Base-by-base conservation (phyloP, 495 filamentous ascomycete genomes). In the Polyplosphaeria fusca region DNA sequence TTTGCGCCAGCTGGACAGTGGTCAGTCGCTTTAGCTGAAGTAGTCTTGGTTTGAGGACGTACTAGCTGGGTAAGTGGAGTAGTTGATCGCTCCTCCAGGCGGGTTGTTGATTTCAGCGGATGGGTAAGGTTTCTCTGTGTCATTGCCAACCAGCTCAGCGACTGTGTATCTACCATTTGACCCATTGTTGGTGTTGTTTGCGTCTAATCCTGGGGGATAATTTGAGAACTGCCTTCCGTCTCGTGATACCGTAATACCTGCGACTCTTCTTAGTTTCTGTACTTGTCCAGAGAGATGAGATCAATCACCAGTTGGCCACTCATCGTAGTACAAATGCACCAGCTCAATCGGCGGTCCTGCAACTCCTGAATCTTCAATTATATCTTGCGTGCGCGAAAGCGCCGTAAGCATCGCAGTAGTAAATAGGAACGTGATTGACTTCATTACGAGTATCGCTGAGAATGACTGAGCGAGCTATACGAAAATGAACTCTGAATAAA, bases 31-130 rank as follows among this genome's bases (percentile, higher is more conserved):
- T n/a, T 11, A 13, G 40, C 9, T 14, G 19, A 18, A 23, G 13
- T 51, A 3, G 3, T 40, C 3, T 11, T 11, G 47, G 32, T 14
- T 14, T 1, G 28, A 47, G 18, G 27, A 42, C 53, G 12, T 25
- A 57, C 53, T 64, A 9, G 28, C 25, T 3, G 74, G 74, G 13
- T 47, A 66, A 3, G 71, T 75, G 43, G 68, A 72, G 57, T 73
- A 74, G 55, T 79, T 77, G 55, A 79, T 76, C 0, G 69, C 66
- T 7, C 73, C 73, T 1, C 72, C 73, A 5, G 73, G 73, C 12
- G 74, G 76, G 19, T 49, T 64, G 44, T 77, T 79, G 54, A 73
- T 71, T 43, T 69, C 69, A 5, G 58, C 52, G 37, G 41, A 70
- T 14, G 74, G 76, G 55, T 72, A 79, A 1, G 75, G 64, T 9